Percentiles rank a stretch among this genome's conserved stretches.
These are phyloP conservation scores for Fusarium solani-melongenae DNA, from an alignment of 2,329 filamentous ascomycete species.

Conservation along the genomic window DNA sequence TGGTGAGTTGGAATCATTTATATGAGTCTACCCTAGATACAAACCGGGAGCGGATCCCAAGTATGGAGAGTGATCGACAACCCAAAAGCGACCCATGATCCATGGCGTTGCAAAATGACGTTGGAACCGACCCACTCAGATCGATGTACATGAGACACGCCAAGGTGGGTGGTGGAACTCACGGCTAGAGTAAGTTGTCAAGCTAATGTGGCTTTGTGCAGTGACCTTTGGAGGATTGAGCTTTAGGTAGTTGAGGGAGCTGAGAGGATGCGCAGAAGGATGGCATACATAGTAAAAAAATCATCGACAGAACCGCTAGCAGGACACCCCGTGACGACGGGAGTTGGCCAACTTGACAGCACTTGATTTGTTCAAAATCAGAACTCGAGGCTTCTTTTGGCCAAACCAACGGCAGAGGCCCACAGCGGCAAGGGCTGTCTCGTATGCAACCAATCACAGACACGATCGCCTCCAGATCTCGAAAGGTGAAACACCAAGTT, in stretches of 20 bases:
- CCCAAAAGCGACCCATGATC: slow-evolving; percentile 14
- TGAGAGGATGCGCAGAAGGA: too few species aligned
- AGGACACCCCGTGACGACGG: neutral
- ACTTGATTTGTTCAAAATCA: neutral
- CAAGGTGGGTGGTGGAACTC: slow-evolving; percentile 13
- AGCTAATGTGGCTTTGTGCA: neutral
- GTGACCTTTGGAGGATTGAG: neutral
- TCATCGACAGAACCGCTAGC: neutral
- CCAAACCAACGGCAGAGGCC: neutral
- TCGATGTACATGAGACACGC: slow-evolving; percentile 36
- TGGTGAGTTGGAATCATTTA: neutral
- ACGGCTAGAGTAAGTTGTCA: slow-evolving; percentile 3
- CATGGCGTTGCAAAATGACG: slow-evolving; percentile 23
- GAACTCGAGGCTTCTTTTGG: neutral
- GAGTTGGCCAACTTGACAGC: neutral
- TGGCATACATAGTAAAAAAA: too few species aligned
- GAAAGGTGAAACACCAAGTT: slow-evolving; percentile 27
- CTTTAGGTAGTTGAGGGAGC: neutral
- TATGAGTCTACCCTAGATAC: slow-evolving; percentile 19
- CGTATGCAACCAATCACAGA: slow-evolving; percentile 11
- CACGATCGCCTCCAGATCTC: slow-evolving; percentile 32
- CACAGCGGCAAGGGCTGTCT: slow-evolving; percentile 15
- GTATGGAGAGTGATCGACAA: slow-evolving; percentile 22
- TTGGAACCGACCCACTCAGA: slow-evolving; percentile 7
- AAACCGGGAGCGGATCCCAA: neutral